A percentile compares a stretch with the other conserved stretches of the same genome.
phyloP scores from a whole-genome alignment of 495 filamentous ascomycete genomes.

The Penicillium canescens region DNA sequence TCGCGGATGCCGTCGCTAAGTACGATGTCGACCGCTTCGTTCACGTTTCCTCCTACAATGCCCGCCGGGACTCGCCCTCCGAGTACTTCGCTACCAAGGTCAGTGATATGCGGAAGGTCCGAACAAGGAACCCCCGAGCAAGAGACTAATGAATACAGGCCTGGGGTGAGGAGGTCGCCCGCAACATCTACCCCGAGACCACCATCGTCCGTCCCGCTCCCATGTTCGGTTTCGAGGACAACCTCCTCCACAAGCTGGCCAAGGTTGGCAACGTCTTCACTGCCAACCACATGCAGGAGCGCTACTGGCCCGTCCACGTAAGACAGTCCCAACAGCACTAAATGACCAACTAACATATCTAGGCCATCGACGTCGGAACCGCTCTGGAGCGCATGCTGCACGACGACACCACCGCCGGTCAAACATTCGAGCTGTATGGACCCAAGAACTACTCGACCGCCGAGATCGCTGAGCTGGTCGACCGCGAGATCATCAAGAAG shows the following conservation, averaged over 20 bases:
- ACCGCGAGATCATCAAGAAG: constrained; percentile 87
- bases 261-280: constrained; percentile 77
- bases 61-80: constrained; percentile 73
- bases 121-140: neutral
- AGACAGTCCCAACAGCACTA: constrained; percentile 26
- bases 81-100: constrained; percentile 92
- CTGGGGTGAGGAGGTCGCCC: constrained; percentile 77
- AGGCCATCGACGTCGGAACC: constrained; percentile 85
- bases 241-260: constrained; percentile 83
- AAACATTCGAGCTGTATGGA: constrained; percentile 95
- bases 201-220: constrained; percentile 96
- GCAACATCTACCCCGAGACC: constrained; percentile 93
- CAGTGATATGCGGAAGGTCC: constrained; percentile 7
- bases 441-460: constrained; percentile 88
- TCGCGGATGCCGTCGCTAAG: constrained; percentile 93
- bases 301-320: constrained; percentile 90
- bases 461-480: constrained; percentile 84
- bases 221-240: constrained; percentile 93
- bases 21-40: constrained; percentile 98
- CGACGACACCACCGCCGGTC: constrained; percentile 82
- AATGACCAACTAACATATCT: constrained; percentile 4
- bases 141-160: constrained; percentile 49
- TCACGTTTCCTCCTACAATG: constrained; percentile 95
- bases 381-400: constrained; percentile 86
- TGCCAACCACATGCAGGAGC: constrained; percentile 88